Conservation (phyloP, 345 rosid genomes). For the Gossypium longicalyx region DNA sequence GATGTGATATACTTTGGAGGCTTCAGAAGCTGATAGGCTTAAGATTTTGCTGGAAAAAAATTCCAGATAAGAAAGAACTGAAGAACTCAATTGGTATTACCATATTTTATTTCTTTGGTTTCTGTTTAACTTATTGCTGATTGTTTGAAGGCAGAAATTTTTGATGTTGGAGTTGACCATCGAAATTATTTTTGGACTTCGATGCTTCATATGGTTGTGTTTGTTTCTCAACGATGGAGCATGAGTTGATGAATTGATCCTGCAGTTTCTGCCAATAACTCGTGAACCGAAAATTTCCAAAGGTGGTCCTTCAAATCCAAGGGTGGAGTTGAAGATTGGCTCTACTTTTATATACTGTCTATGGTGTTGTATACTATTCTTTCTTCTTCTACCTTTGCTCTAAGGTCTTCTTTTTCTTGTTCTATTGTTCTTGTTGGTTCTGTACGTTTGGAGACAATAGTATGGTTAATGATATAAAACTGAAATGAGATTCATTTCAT, state of each 20-base stretch:
- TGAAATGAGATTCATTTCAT: not conserved
- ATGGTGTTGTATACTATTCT: not conserved
- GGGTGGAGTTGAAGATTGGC: constrained; percentile 3
- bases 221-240: not conserved
- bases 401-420: not conserved
- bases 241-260: not conserved
- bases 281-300: not conserved
- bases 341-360: not conserved
- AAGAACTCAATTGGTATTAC: not conserved
- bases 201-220: constrained; percentile 7
- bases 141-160: not conserved
- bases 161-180: not conserved
- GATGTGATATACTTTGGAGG: not conserved
- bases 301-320: not conserved
- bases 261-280: not conserved
- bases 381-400: not conserved
- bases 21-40: not conserved
- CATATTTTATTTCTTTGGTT: not conserved
- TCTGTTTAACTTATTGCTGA: not conserved
- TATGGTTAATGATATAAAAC: not conserved
- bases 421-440: not conserved
- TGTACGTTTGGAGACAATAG: not conserved
- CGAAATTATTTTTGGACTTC: not conserved
- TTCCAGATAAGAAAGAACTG: not conserved
- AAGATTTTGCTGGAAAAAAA: not conserved